phyloP scores from a whole-genome alignment of 345 rosid genomes.

The Gossypium mustelinum region DNA sequence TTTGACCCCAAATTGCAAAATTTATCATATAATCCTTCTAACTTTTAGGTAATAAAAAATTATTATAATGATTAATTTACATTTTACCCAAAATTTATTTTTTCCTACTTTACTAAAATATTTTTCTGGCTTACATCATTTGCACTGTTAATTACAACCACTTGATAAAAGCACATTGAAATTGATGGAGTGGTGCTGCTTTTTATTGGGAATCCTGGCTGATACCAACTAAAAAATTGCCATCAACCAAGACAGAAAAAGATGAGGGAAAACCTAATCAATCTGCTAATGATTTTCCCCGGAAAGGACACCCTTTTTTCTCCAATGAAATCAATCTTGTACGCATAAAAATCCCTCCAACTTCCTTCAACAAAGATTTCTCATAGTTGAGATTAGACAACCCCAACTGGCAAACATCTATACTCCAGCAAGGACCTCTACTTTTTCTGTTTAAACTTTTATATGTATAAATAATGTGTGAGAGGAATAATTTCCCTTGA shows the following conservation, averaged over 20 bases:
- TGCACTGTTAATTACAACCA: not conserved
- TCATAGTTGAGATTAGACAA: not conserved
- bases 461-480: too few relatives aligned
- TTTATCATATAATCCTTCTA: too few relatives aligned
- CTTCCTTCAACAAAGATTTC: constrained; percentile 1
- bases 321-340: not conserved
- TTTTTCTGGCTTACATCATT: not conserved
- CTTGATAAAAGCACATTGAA: constrained; percentile 1
- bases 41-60: too few relatives aligned
- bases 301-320: not conserved
- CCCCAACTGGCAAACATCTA: constrained; percentile 8
- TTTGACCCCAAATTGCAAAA: too few relatives aligned
- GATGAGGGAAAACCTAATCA: not conserved
- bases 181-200: not conserved
- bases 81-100: too few relatives aligned
- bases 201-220: not conserved
- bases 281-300: not conserved
- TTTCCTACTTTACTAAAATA: not conserved
- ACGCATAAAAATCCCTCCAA: not conserved
- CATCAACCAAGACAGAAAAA: not conserved
- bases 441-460: not conserved
- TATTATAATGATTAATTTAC: too few relatives aligned
- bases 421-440: not conserved
- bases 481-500: too few relatives aligned
- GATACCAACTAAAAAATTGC: not conserved